These are phyloP conservation scores for Phytophthora kernoviae DNA, from an alignment of 352 stramenopile genomes.

Conservation along the genomic window DNA sequence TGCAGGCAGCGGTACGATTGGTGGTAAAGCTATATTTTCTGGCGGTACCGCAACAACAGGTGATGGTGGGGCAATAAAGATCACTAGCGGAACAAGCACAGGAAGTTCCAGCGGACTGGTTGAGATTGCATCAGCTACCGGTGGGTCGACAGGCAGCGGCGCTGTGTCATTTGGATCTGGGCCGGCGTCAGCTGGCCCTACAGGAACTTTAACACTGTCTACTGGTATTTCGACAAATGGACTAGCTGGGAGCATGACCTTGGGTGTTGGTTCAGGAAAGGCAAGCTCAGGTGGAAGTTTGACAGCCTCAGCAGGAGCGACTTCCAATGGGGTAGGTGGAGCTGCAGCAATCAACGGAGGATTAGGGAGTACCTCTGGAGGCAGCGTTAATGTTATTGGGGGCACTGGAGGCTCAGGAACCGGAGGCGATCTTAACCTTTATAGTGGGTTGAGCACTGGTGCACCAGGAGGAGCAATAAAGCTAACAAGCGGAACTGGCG, in stretches of 20 bases:
- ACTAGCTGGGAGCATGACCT: constrained; percentile 37
- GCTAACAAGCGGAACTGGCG: constrained; percentile 31
- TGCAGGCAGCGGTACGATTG: constrained; percentile 33
- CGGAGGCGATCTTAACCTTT: constrained; percentile 40
- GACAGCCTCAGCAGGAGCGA: constrained; percentile 29
- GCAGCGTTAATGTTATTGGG: constrained; percentile 30
- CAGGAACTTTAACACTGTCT: constrained; percentile 44
- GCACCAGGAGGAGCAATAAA: constrained; percentile 29
- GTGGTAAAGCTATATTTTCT: constrained; percentile 38
- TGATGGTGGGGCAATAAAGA: constrained; percentile 42
- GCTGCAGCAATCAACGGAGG: constrained; percentile 35
- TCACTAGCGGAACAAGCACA: constrained; percentile 46
- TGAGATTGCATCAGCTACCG: constrained; percentile 23
- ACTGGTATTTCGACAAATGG: constrained; percentile 38
- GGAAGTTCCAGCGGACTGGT: constrained; percentile 27
- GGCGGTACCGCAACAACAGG: constrained; percentile 44
- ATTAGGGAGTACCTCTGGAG: constrained; percentile 34
- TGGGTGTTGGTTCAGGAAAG: constrained; percentile 37
- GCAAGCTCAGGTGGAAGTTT: constrained; percentile 23
- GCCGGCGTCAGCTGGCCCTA: constrained; percentile 35
- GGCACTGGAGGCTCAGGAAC: constrained; percentile 30
- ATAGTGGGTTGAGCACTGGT: constrained; percentile 40
- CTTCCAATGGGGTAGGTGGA: constrained; percentile 33
- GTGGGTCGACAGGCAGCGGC: constrained; percentile 27
- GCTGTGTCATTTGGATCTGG: constrained; percentile 28